Conservation (phyloP, 75 land plant genomes). For the Cryptomeria japonica region DNA sequence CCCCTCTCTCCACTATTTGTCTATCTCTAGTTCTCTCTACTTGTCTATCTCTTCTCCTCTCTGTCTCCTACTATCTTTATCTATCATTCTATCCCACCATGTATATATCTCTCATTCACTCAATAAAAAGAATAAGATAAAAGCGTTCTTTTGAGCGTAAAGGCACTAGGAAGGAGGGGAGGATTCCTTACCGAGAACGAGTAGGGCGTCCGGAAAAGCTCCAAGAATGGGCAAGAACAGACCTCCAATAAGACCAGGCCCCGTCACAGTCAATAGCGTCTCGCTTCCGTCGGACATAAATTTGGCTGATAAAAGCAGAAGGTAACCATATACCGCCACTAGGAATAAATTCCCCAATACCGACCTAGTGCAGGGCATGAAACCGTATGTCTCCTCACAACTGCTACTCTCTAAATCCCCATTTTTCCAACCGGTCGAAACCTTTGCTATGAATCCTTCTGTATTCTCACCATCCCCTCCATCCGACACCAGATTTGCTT, state of each 20-base stretch:
- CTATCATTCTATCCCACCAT: too few relatives aligned
- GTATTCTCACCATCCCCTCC: background rate
- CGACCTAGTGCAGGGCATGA: constrained; percentile 73
- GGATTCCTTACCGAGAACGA: constrained; percentile 58
- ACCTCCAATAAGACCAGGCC: constrained; percentile 81
- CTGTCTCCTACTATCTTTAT: too few relatives aligned
- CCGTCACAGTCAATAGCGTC: constrained; percentile 60
- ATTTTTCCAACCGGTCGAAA: background rate
- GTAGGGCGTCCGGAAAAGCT: constrained; percentile 81
- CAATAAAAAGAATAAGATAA: too few relatives aligned
- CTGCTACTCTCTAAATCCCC: background rate
- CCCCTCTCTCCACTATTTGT: too few relatives aligned
- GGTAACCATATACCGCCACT: constrained; percentile 58
- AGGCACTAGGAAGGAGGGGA: background rate
- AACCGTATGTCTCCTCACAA: constrained; percentile 85
- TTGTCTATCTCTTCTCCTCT: too few relatives aligned
- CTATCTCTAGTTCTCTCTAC: too few relatives aligned
- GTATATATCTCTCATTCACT: too few relatives aligned
- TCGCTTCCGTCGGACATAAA: constrained; percentile 79
- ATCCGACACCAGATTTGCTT: background rate
- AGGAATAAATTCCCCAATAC: constrained; percentile 65
- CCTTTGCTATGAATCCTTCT: background rate
- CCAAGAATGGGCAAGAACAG: constrained; percentile 84
- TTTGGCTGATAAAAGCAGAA: constrained; percentile 62
- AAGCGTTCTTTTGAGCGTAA: too few relatives aligned